Evolutionary conservation across 1,284 basidiomycete genomes (phyloP).

Genomic region (Hortiboletus rubellus): DNA sequence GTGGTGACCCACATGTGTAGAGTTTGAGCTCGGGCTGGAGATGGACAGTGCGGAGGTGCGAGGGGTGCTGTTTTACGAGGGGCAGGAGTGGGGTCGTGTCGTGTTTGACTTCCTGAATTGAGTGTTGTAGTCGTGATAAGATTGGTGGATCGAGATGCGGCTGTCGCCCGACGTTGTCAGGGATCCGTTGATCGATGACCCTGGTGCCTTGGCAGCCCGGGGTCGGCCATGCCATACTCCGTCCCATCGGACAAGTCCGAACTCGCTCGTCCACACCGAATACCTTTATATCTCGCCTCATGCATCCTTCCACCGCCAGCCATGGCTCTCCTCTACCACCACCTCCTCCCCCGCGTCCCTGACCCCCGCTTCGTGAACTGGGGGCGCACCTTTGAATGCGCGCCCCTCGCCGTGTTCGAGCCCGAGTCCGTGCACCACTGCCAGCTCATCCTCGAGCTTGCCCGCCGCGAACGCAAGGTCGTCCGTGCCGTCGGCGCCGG

Average conservation of each 20-base stretch:
- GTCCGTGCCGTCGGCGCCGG: conserved; percentile 88
- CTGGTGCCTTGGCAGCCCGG: not conserved
- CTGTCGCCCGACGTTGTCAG: not conserved
- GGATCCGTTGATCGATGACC: not conserved
- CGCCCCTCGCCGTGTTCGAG: conserved; percentile 70
- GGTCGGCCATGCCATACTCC: conserved; percentile 2
- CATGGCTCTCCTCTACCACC: not conserved
- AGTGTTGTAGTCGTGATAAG: not conserved
- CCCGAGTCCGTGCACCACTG: conserved; percentile 77
- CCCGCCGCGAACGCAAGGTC: conserved; percentile 67
- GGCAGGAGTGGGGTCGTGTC: conserved; percentile 73
- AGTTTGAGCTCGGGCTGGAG: conserved; percentile 79
- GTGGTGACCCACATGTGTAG: conserved; percentile 35
- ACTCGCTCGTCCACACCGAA: not conserved
- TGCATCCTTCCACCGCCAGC: too few species aligned
- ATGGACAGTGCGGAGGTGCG: conserved; percentile 81
- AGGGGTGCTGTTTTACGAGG: conserved; percentile 69
- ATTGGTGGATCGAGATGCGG: conserved; percentile 5
- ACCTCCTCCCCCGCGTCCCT: too few species aligned
- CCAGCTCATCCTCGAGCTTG: conserved; percentile 80
- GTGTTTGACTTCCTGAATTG: conserved; percentile 55
- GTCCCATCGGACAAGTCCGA: conserved; percentile 9
- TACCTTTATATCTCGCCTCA: too few species aligned
- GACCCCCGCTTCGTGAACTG: conserved; percentile 61
- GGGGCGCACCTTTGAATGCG: conserved; percentile 66